Conservation (phyloP, 768 basidiomycete species). For the Panaeolus papilionaceus region DNA sequence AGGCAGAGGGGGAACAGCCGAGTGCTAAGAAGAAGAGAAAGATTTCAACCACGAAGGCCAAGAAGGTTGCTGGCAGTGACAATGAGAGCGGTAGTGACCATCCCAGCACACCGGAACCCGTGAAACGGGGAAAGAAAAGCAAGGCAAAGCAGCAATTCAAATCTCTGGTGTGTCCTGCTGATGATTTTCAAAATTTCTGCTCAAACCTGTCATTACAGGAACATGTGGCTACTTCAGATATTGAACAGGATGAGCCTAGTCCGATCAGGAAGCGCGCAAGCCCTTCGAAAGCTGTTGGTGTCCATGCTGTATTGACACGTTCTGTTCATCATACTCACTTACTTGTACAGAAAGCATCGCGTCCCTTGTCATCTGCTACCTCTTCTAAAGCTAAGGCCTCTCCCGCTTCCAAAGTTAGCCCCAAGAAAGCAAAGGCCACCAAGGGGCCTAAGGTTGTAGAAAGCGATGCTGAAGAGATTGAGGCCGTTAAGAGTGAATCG, state of each 20-base stretch:
- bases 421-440: slow-evolving; percentile 19
- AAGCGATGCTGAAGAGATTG: background rate
- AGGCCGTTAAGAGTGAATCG: slow-evolving; percentile 53
- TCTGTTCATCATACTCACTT: background rate
- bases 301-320: background rate
- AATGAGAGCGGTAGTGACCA: slow-evolving; percentile 17
- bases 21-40: slow-evolving; percentile 24
- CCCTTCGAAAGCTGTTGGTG: background rate
- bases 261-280: slow-evolving; percentile 10
- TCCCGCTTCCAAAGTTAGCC: slow-evolving; percentile 14
- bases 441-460: background rate
- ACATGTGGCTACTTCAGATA: slow-evolving; percentile 46
- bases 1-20: slow-evolving; percentile 22
- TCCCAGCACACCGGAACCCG: slow-evolving; percentile 19
- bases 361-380: background rate
- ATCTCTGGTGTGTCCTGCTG: slow-evolving; percentile 38
- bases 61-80: slow-evolving; percentile 19
- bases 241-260: slow-evolving; percentile 36
- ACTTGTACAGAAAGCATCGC: background rate
- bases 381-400: slow-evolving; percentile 8
- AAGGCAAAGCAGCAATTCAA: slow-evolving; percentile 38
- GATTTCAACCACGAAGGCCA: slow-evolving; percentile 15
- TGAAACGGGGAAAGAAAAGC: slow-evolving; percentile 24
- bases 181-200: background rate
- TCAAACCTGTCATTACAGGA: slow-evolving; percentile 20